phyloP scores from a whole-genome alignment of 2,329 filamentous ascomycete genomes.

The Aspergillus luchuensis region DNA sequence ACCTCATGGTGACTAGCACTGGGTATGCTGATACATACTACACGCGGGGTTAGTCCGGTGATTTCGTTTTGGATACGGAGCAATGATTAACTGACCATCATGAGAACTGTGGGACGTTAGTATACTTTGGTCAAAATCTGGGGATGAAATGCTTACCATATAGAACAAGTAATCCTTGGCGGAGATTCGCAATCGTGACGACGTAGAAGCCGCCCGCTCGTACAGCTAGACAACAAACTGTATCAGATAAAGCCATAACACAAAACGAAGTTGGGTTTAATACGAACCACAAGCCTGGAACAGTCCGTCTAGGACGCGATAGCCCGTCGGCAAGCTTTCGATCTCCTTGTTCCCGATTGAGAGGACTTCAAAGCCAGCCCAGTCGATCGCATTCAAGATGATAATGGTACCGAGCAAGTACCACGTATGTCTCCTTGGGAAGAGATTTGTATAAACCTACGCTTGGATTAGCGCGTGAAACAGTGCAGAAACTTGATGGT shows the following conservation, averaged over 20 bases:
- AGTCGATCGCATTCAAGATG: conserved; percentile 63
- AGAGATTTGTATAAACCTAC: conserved; percentile 51
- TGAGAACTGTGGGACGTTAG: conserved; percentile 34
- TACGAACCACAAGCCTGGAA: conserved; percentile 60
- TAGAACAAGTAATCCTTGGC: conserved; percentile 40
- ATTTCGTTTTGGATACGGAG: background rate
- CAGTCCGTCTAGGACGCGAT: conserved; percentile 63
- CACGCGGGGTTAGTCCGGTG: conserved; percentile 12
- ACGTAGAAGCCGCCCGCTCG: conserved; percentile 68
- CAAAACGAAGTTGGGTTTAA: background rate
- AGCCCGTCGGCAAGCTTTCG: conserved; percentile 53
- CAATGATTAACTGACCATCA: conserved; percentile 34
- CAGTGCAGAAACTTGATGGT: background rate
- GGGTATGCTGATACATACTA: conserved; percentile 42
- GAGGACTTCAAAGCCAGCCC: conserved; percentile 66
- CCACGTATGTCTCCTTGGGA: conserved; percentile 65
- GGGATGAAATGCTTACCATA: conserved; percentile 25
- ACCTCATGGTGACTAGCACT: conserved; percentile 39
- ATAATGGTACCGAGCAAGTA: conserved; percentile 65
- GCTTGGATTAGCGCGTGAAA: conserved; percentile 10
- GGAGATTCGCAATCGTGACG: conserved; percentile 60
- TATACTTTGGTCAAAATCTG: background rate
- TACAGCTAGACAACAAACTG: conserved; percentile 40
- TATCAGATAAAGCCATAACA: background rate
- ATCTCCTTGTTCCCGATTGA: conserved; percentile 64